Evolutionary conservation across 2,329 filamentous ascomycete species (phyloP).

Genomic region (Beauveria sp.): DNA sequence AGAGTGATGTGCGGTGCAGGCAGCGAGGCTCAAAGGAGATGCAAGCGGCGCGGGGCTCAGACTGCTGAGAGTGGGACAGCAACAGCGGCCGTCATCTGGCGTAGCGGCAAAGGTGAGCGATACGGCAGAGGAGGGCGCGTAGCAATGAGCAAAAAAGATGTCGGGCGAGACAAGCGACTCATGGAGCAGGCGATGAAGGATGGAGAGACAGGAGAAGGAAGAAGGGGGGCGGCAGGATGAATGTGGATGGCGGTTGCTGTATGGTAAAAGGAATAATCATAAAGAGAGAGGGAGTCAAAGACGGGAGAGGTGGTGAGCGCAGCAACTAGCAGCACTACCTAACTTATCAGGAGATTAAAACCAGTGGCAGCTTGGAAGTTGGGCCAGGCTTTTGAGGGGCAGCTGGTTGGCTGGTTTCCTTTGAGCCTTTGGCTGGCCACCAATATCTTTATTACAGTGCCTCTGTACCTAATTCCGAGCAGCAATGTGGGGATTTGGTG

Average conservation of each 20-base stretch:
- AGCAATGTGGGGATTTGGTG: too few relatives aligned
- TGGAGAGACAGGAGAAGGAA: background rate
- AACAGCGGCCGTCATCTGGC: conserved; percentile 18
- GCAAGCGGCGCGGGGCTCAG: conserved; percentile 20
- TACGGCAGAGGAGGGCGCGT: conserved; percentile 11
- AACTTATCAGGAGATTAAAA: background rate
- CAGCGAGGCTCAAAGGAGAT: conserved; percentile 1
- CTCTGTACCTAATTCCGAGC: too few relatives aligned
- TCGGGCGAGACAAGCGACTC: background rate
- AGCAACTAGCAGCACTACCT: background rate
- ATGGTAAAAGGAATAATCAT: background rate
- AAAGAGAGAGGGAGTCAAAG: too few relatives aligned
- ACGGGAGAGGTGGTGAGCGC: background rate
- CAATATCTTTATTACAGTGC: too few relatives aligned
- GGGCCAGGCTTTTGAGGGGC: too few relatives aligned
- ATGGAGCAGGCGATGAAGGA: conserved; percentile 3
- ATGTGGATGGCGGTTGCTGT: conserved; percentile 3
- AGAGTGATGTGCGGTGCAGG: background rate
- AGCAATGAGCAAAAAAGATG: conserved; percentile 15
- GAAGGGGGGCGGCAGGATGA: background rate
- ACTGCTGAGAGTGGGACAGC: conserved; percentile 18
- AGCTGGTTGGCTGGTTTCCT: too few relatives aligned
- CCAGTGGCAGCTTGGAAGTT: too few relatives aligned
- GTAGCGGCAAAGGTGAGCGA: conserved; percentile 10
- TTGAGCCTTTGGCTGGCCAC: background rate